Evolutionary conservation across 2,329 filamentous ascomycete genomes (phyloP).

Genomic region (Botrytis byssoidea): DNA sequence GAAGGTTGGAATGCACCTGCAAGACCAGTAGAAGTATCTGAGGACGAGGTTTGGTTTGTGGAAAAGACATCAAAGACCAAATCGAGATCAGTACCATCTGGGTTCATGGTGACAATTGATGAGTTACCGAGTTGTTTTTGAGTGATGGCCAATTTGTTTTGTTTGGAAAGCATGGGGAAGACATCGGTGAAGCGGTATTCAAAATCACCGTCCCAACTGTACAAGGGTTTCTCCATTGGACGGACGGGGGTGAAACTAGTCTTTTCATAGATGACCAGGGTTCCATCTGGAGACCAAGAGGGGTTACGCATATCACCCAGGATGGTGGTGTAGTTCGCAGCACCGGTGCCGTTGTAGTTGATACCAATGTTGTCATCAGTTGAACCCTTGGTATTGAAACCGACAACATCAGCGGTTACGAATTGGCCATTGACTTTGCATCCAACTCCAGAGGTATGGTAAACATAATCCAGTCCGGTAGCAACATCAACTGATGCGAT

Average conservation of each 20-base stretch:
- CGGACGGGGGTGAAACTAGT: constrained; percentile 36
- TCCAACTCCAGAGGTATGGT: constrained; percentile 28
- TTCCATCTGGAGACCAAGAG: constrained; percentile 31
- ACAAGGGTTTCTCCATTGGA: constrained; percentile 41
- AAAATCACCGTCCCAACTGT: constrained; percentile 43
- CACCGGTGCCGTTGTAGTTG: constrained; percentile 26
- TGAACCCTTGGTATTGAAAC: constrained; percentile 25
- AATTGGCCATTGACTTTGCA: constrained; percentile 27
- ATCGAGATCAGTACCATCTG: constrained; percentile 19
- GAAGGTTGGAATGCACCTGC: constrained; percentile 44
- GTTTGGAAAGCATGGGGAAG: constrained; percentile 39
- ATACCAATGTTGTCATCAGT: constrained; percentile 23
- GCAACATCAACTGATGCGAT: constrained; percentile 43
- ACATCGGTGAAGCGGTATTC: constrained; percentile 47
- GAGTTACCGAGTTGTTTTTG: constrained; percentile 44
- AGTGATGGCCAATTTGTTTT: constrained; percentile 39
- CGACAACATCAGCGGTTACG: constrained; percentile 24
- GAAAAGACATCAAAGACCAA: constrained; percentile 35
- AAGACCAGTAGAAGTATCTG: constrained; percentile 33
- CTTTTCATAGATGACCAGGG: constrained; percentile 32
- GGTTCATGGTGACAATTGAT: constrained; percentile 40
- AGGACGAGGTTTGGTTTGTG: background rate
- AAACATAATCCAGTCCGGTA: constrained; percentile 40
- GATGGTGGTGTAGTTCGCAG: constrained; percentile 11
- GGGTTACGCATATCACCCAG: constrained; percentile 26